Percentiles rank a stretch among this genome's conserved stretches.
Evolutionary conservation across 2,329 filamentous ascomycete species (phyloP).

Genomic region (Arthrocladium fulminans): DNA sequence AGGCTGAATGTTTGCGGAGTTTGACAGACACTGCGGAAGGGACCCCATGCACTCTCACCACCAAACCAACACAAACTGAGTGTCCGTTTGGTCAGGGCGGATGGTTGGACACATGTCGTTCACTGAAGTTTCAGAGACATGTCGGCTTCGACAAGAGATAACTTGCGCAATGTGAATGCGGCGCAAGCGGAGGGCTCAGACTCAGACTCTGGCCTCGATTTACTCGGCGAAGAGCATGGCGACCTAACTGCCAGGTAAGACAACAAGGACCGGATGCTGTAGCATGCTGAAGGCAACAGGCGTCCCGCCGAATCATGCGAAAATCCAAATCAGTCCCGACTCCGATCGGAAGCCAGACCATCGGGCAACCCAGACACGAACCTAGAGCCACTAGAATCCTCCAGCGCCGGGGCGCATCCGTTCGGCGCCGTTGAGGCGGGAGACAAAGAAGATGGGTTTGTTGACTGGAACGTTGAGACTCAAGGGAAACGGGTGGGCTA

Average conservation of each 20-base stretch:
- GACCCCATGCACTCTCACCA: no score
- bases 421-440: conserved; percentile 1
- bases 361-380: background rate
- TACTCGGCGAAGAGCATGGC: conserved; percentile 13
- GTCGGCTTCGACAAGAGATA: background rate
- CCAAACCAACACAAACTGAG: no score
- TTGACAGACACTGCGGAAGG: no score
- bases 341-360: background rate
- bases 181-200: background rate
- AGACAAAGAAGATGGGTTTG: conserved; percentile 33
- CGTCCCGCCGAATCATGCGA: background rate
- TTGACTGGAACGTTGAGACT: conserved; percentile 84
- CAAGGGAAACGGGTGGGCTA: conserved; percentile 86
- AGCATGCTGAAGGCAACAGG: background rate
- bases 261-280: background rate
- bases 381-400: background rate
- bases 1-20: conserved; percentile 5
- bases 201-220: conserved; percentile 13
- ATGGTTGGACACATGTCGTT: conserved; percentile 1
- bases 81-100: no score
- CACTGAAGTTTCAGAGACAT: background rate
- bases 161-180: background rate
- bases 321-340: background rate
- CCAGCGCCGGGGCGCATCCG: background rate
- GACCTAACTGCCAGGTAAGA: conserved; percentile 13